Conservation (phyloP, 768 basidiomycete species). For the Agaricus subrufescens region DNA sequence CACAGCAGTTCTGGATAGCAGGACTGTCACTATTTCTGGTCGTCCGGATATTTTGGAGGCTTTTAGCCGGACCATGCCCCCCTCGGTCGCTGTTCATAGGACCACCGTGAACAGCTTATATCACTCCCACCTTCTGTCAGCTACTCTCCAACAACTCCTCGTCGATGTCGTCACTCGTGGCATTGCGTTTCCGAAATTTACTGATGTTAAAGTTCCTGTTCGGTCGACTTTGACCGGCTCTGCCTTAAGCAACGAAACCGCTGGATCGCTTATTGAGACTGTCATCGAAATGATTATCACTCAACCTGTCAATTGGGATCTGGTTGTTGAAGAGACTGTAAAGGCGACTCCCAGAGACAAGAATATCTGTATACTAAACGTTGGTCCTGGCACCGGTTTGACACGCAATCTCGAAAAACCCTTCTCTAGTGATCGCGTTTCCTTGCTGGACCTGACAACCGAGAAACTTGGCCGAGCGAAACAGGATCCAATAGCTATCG, state of each 20-base stretch:
- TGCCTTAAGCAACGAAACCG: slow-evolving; percentile 16
- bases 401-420: slow-evolving; percentile 32
- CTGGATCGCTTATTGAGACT: slow-evolving; percentile 31
- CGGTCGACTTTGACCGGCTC: slow-evolving; percentile 38
- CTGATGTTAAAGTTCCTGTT: slow-evolving; percentile 37
- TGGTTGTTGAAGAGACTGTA: slow-evolving; percentile 25
- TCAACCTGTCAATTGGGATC: slow-evolving; percentile 46
- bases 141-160: slow-evolving; percentile 29
- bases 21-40: slow-evolving; percentile 50
- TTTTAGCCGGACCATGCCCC: slow-evolving; percentile 34
- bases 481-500: slow-evolving; percentile 55
- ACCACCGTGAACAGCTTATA: slow-evolving; percentile 46
- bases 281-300: slow-evolving; percentile 43
- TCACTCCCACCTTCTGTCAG: slow-evolving; percentile 31
- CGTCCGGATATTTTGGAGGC: slow-evolving; percentile 39
- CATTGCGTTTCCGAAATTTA: slow-evolving; percentile 42
- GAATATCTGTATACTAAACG: slow-evolving; percentile 32
- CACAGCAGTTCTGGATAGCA: slow-evolving; percentile 43
- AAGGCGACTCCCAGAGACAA: slow-evolving; percentile 15
- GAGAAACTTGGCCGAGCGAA: slow-evolving; percentile 6
- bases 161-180: slow-evolving; percentile 32
- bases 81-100: slow-evolving; percentile 29
- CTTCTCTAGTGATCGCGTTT: slow-evolving; percentile 19
- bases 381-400: slow-evolving; percentile 42
- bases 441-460: slow-evolving; percentile 18